Evolutionary conservation across 2,329 filamentous ascomycete genomes (phyloP), one percentile per base, ranked within the genome.

Genomic region (Fusarium chaquense): DNA sequence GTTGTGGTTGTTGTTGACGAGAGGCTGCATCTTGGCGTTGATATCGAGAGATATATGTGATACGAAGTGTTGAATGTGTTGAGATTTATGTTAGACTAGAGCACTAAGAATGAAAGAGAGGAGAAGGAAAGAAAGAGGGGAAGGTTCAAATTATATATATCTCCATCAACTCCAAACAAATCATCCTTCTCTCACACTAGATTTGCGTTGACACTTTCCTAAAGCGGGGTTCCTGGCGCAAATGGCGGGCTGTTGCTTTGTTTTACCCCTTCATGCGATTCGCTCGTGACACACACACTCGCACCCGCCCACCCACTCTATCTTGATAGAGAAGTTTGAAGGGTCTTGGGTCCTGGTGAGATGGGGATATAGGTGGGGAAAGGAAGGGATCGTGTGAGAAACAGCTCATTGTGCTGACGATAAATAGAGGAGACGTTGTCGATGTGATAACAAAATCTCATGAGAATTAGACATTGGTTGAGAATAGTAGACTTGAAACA

Each of bases 1-100:
- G 60, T 76, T 72, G 75, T 81, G 76, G 77, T 76, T 75, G 63
- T 62, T 65, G 78, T 82, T 78, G 77, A 81, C 76, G 69, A 72
- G 72, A 65, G 76, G 76, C 65, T 78, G 69, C 78, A 79, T 80
- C 45, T 56, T 73, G 60, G 28, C 12, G 62, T 44, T 32, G 38
- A 12, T 63, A 18, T 35, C 13, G 13, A 26, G 30, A 30, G 41
- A 15, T 41, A 16, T 35, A 12, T 55, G 40, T 7, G 45, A 33
- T 43, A 36, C 13, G 16, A 50, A 32, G 36, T n/a, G 32, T 13
- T 35, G n/a, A 58, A 18, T 18, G 50, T 40, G 35, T 51, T 53
- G 22, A 35, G 13, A 15, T 36, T 53, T 44, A 24, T 58, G 36
- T 33, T 28, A 38, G 16, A 22, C 51, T 44, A 3, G n/a, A 45